Evolutionary conservation across 495 filamentous ascomycete genomes (phyloP).

Genomic region (Hypoxylon trugodes): DNA sequence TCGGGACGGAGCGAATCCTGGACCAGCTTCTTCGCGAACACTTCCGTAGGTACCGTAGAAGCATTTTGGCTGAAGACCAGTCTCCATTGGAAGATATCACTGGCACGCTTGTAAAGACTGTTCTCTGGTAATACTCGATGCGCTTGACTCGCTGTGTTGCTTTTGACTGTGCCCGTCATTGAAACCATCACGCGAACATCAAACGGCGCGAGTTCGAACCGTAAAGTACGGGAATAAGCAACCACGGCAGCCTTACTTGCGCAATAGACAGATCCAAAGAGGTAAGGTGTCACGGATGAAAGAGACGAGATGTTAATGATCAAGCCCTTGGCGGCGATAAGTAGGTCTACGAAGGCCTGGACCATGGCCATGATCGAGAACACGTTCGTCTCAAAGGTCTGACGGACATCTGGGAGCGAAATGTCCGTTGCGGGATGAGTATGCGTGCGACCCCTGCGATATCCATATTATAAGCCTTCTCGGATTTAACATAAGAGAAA

Average conservation of each 20-base stretch:
- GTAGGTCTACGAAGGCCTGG: conserved; percentile 61
- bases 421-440: conserved; percentile 64
- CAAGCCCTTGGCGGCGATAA: conserved; percentile 61
- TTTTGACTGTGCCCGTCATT: conserved; percentile 60
- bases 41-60: conserved; percentile 49
- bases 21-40: conserved; percentile 50
- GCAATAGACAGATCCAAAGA: conserved; percentile 61
- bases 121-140: conserved; percentile 49
- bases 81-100: conserved; percentile 52
- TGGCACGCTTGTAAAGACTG: conserved; percentile 53
- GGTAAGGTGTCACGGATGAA: conserved; percentile 54
- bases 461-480: no score
- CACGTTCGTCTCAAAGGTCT: conserved; percentile 70
- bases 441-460: conserved; percentile 56
- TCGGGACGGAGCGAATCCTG: conserved; percentile 47
- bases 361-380: conserved; percentile 65
- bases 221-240: conserved; percentile 60
- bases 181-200: conserved; percentile 63
- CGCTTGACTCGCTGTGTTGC: conserved; percentile 51
- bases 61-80: conserved; percentile 57
- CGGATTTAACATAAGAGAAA: no score
- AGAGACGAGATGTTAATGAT: conserved; percentile 66
- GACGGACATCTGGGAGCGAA: conserved; percentile 57
- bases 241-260: conserved; percentile 62
- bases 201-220: conserved; percentile 63